Conservation (phyloP, 345 rosid genomes). For the Citrus glauca region DNA sequence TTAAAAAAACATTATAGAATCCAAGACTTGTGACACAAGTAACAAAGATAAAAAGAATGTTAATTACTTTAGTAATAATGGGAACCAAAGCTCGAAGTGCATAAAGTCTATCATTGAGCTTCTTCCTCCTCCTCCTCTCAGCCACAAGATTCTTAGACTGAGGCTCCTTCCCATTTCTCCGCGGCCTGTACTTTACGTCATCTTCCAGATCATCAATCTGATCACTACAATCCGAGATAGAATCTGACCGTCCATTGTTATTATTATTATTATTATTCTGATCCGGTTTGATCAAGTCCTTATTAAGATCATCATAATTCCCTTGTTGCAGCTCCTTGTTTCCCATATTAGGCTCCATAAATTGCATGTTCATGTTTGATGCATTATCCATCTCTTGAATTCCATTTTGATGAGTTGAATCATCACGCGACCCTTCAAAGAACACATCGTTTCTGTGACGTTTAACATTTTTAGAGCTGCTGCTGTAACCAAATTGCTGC, state of each 20-base stretch:
- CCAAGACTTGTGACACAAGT: too few relatives aligned
- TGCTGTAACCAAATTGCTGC: slow-evolving; percentile 39
- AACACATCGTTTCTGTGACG: slow-evolving; percentile 19
- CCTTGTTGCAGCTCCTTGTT: slow-evolving; percentile 30
- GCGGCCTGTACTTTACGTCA: slow-evolving; percentile 32
- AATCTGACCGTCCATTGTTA: slow-evolving; percentile 42
- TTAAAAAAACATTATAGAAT: neutral
- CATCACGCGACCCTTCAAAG: slow-evolving; percentile 24
- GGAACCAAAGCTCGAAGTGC: slow-evolving; percentile 84
- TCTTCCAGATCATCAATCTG: slow-evolving; percentile 64
- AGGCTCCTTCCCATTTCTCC: slow-evolving; percentile 47
- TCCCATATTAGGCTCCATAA: slow-evolving; percentile 33
- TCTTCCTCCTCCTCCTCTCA: slow-evolving; percentile 89
- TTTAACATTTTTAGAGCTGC: slow-evolving; percentile 19
- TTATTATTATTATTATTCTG: slow-evolving; percentile 5
- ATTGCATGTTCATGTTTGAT: slow-evolving; percentile 21
- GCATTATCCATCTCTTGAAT: slow-evolving; percentile 28
- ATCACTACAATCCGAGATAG: slow-evolving; percentile 73
- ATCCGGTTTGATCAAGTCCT: slow-evolving; percentile 26
- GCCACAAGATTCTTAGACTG: slow-evolving; percentile 80
- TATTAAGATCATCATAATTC: slow-evolving; percentile 10
- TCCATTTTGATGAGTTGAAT: slow-evolving; percentile 22
- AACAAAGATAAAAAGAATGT: too few relatives aligned
- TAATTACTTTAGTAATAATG: slow-evolving; percentile 60
- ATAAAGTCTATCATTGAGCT: slow-evolving; percentile 84